Evolutionary conservation across 192 early-diverging fungal species (phyloP).

Genomic region (Backusella psychrophila): DNA sequence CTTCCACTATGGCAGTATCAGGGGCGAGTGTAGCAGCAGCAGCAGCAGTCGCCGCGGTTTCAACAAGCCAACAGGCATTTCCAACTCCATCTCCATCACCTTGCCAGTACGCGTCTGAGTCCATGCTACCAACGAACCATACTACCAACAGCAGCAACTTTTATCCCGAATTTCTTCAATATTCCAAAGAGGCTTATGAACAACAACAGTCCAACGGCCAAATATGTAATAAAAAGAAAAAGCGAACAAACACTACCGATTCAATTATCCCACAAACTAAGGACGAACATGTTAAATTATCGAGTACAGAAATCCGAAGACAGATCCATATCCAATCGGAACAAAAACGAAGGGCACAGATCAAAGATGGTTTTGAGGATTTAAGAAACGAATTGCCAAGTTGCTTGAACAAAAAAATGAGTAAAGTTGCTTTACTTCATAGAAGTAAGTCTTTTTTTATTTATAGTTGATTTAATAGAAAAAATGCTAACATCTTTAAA

Average conservation of each 20-base stretch:
- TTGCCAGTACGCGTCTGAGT: slow-evolving; percentile 3
- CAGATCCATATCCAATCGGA: slow-evolving; percentile 35
- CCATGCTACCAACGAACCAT: neutral
- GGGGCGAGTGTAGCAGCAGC: neutral
- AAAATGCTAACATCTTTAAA: neutral
- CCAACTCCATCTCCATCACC: slow-evolving; percentile 6
- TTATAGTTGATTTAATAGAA: neutral
- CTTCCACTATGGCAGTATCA: neutral
- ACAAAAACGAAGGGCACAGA: slow-evolving; percentile 33
- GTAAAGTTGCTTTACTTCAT: slow-evolving; percentile 35
- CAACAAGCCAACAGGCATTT: slow-evolving; percentile 10
- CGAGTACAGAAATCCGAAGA: slow-evolving; percentile 24
- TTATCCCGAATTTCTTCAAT: slow-evolving; percentile 27
- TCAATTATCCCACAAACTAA: neutral
- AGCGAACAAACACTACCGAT: slow-evolving; percentile 6
- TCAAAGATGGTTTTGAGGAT: slow-evolving; percentile 42
- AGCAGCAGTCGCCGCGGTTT: neutral
- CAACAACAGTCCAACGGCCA: slow-evolving; percentile 7
- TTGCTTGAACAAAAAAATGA: slow-evolving; percentile 38
- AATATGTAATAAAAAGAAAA: neutral
- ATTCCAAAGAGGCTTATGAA: slow-evolving; percentile 27
- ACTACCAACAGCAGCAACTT: neutral
- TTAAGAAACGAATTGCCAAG: slow-evolving; percentile 34
- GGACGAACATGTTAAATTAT: neutral
- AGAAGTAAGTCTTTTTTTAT: slow-evolving; percentile 17